Base-by-base conservation (phyloP, 495 filamentous ascomycete species). In the Aspergillus bridgeri region DNA sequence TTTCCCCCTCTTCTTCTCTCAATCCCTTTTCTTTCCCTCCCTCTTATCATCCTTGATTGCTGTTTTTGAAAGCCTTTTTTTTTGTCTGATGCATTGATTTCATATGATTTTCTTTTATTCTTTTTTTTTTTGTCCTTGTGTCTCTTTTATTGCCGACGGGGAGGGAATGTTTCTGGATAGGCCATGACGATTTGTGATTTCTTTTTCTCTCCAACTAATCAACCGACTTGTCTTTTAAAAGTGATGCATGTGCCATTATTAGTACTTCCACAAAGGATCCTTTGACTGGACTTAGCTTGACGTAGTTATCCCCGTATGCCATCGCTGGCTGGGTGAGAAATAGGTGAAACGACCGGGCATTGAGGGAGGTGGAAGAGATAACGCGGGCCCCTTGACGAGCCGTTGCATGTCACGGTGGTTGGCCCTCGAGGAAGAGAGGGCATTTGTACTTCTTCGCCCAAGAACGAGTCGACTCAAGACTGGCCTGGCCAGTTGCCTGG, bases 31-130 rank as follows among this genome's bases (percentile, higher is more conserved):
- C 60, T 48, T 19, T 54, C 42, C 45, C 51, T 51, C 60, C 57
- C 21, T 54, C 49, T 53, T 59, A 23, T 11, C 27, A 49, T 51
- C 25, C 53, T 56, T 61, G 56, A 64, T 68, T 59, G 48, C 64
- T 56, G 59, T 60, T 54, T 66, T 68, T 72, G 61, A 60, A 56
- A 63, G 65, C 62, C 61, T 60, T 65, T 49, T 65, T 48, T 29
- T 29, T n/a, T n/a, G n/a, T n/a, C n/a, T 65, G 48, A 59, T 65
- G 66, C 70, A 71, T 73, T 66, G 65, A 68, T 68, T 65, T 66
- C 65, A 59, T 63, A 55, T 66, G 77, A 70, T 75, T 74, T 38
- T 11, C 9, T 38, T 15, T 13, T 78, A 70, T 75, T 74, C 17
- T 11, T 15, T 38, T 15, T 13, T 38, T 38, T 15, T 15, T 15